Evolutionary conservation across 2,329 filamentous ascomycete genomes (phyloP), one percentile per base, ranked within the genome.

Genomic region (Chaetomium globosum): DNA sequence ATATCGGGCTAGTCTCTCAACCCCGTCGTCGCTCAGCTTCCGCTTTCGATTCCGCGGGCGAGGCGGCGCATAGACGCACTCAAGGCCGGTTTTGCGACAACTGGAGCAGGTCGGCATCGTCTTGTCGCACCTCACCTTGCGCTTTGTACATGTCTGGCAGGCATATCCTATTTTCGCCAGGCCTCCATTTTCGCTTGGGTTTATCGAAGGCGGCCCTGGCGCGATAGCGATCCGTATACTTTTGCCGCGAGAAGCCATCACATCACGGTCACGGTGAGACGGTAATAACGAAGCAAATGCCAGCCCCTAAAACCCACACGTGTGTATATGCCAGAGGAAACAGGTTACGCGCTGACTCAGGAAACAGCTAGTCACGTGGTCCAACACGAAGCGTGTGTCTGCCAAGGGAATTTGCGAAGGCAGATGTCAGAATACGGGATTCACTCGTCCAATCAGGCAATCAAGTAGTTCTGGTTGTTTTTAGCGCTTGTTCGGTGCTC

Each of bases 121-220:
- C 52, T 55, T 62, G 52, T 62, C 59, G 52, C 52, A 62, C 16
- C 28, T 49, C 7, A 55, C 52, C 28, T 56, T 56, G 36, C 36
- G 52, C 19, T 28, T 30, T 7, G 28, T 39, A 36, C 52, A 56
- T 19, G 59, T 26, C 16, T 55, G 59, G 39, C 36, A 62, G 26
- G 49, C 46, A 8, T 48, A 36, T 19, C 28, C 19, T 52, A 62
- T 62, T 10, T 1, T n/a, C 2, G 43, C 16, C 6, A 2, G 2
- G 10, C 10, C 28, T 33, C 26, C 36, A 33, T 49, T 46, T 19
- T 4, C 19, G 55, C 10, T 23, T 2, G 21, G 4, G 23, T 21
- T 33, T 9, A 13, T 39, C 7, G 31, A 33, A 33, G 39, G 39
- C n/a, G 55, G 55, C 8, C 36, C 55, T 21, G 55, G 55, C 3